Conservation (phyloP, 2,329 filamentous ascomycete genomes). For the Aureobasidium sp. region DNA sequence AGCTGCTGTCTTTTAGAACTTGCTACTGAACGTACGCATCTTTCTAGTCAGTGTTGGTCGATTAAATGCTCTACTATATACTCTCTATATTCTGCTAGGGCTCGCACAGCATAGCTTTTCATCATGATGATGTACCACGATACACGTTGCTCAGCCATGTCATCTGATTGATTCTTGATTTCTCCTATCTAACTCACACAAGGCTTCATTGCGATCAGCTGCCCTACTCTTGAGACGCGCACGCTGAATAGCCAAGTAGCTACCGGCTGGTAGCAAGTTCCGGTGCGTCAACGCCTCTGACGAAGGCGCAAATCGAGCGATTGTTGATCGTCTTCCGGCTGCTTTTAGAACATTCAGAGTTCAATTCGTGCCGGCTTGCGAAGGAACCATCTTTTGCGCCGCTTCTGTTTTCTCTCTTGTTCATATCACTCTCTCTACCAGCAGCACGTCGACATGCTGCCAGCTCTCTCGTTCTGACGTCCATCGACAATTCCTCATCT, state of each 20-base stretch:
- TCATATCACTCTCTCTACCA: neutral
- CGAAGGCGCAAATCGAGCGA: neutral
- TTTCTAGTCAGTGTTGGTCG: neutral
- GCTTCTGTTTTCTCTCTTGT: neutral
- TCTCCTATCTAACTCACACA: neutral
- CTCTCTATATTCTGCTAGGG: neutral
- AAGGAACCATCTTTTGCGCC: slow-evolving; percentile 1
- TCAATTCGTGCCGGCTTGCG: neutral
- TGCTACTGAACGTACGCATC: neutral
- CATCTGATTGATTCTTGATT: neutral
- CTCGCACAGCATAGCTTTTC: neutral
- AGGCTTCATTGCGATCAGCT: neutral
- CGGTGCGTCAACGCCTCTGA: slow-evolving; percentile 3
- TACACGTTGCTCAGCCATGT: neutral
- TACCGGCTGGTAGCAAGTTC: neutral
- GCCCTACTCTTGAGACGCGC: neutral
- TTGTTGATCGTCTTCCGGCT: neutral
- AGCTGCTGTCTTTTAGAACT: too few relatives aligned
- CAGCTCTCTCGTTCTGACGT: neutral
- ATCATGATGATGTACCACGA: neutral
- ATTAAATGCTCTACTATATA: neutral
- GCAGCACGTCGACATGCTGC: neutral
- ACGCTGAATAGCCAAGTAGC: neutral
- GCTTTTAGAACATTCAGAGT: neutral
- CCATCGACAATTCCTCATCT: neutral